Evolutionary conservation across 441 rosid species (phyloP).

Genomic region (Macaranga tanarius): DNA sequence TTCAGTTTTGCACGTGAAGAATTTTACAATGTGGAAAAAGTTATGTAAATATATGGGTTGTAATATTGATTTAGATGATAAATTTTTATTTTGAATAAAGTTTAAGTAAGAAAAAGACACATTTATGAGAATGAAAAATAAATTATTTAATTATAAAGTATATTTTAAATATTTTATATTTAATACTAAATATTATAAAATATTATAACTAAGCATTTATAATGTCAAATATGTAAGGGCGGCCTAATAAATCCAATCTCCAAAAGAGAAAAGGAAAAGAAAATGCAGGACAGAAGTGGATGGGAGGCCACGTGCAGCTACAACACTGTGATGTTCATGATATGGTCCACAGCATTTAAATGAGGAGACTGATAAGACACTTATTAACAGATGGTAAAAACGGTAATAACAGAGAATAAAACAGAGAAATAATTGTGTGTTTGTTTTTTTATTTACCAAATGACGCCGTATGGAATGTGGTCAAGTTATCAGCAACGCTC

Average conservation of each 20-base stretch:
- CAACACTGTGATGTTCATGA: not conserved
- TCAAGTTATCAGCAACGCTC: slow-evolving; percentile 51
- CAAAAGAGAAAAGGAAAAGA: not conserved
- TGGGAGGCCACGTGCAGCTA: slow-evolving; percentile 15
- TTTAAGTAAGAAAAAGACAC: too few species aligned
- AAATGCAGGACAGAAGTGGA: not conserved
- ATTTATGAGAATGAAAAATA: too few species aligned
- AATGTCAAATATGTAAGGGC: too few species aligned
- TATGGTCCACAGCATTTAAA: not conserved
- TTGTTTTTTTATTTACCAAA: slow-evolving; percentile 48
- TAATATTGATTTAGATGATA: too few species aligned
- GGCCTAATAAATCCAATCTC: too few species aligned
- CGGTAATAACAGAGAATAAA: not conserved
- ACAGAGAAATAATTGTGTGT: too few species aligned
- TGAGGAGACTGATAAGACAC: not conserved
- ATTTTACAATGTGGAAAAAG: too few species aligned
- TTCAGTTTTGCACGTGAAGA: too few species aligned
- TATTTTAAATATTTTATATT: not conserved
- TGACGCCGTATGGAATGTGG: slow-evolving; percentile 92
- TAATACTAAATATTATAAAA: not conserved
- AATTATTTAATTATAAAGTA: too few species aligned
- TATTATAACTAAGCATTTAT: too few species aligned
- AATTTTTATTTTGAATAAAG: too few species aligned
- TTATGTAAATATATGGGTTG: too few species aligned
- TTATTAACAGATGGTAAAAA: not conserved